Percentiles rank a stretch among this genome's conserved stretches.
Evolutionary conservation across 495 filamentous ascomycete genomes (phyloP).

Genomic region (Oidiodendron maius): DNA sequence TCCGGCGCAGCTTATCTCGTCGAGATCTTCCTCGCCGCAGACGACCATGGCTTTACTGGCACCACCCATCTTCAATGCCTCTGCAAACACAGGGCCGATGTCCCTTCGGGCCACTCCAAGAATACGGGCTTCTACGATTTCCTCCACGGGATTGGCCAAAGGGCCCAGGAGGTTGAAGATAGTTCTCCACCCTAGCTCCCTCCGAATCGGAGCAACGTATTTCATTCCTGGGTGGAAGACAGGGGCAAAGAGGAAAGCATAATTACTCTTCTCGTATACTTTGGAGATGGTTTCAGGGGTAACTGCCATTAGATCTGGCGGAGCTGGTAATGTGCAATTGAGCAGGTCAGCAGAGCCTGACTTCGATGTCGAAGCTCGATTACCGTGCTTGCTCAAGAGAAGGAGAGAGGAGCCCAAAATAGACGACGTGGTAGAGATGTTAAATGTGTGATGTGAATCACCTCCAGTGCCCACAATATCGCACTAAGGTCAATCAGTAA

Average conservation of each 20-base stretch:
- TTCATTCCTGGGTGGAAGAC: conserved; percentile 94
- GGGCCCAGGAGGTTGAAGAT: conserved; percentile 97
- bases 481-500: conserved; percentile 39
- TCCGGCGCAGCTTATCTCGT: conserved; percentile 90
- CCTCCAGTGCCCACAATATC: conserved; percentile 98
- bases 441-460: conserved; percentile 95
- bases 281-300: conserved; percentile 58
- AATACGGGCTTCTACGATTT: conserved; percentile 75
- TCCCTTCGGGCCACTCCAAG: conserved; percentile 84
- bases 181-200: conserved; percentile 80
- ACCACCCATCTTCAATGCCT: conserved; percentile 73
- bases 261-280: conserved; percentile 75
- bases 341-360: conserved; percentile 95
- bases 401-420: conserved; percentile 83
- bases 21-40: conserved; percentile 89
- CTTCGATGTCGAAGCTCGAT: conserved; percentile 88
- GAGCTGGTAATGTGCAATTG: conserved; percentile 55
- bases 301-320: conserved; percentile 69
- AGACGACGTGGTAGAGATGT: conserved; percentile 89
- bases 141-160: conserved; percentile 79
- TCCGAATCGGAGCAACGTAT: conserved; percentile 75
- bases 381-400: conserved; percentile 89
- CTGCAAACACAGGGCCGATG: conserved; percentile 80
- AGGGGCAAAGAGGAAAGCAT: conserved; percentile 93
- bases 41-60: conserved; percentile 82